Base-by-base conservation (phyloP, 306 rosid genomes). In the Lithocarpus polystachyus region DNA sequence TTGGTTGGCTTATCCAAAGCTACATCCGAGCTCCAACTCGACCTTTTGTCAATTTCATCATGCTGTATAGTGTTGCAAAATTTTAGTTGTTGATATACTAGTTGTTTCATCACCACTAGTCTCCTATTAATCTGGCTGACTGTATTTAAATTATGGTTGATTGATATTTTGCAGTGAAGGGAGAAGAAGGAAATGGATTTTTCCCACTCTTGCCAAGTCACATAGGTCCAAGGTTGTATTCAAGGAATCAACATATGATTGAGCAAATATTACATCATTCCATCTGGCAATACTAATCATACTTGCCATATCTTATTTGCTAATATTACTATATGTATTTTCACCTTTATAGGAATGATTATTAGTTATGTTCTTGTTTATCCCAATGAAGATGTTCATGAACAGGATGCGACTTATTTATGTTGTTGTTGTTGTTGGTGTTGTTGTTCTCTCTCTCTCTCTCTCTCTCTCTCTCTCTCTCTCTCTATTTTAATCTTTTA, bases 131-230 rank as follows among this genome's bases (percentile, higher is more conserved):
- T 78, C 29, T 77, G 72, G 64, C 73, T 53, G 62, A 31, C 73
- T 67, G 33, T 75, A 68, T 70, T 29, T 73, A 86, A 77, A 87
- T 77, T 81, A 75, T 73, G 69, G 57, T 52, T 83, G 33, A 45
- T 68, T 79, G 75, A 64, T 80, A 62, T 68, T 40, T 81, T 89
- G 84, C 90, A 94, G 99, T 88, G 97, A 94, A 89, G 99, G 97
- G 88, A 92, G 93, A 84, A 88, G 97, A 82, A 91, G 97, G 82
- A 88, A 88, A 81, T 92, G 99, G 99, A 86, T 89, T 64, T 94
- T 94, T 81, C 97, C 99, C 71, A 83, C 88, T 33, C 90, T 94
- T n/a, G 82, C 85, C 53, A 91, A 81, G 68, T 75, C 86, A 81
- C 69, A 20, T 69, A 40, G 67, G 68, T 77, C 76, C 57, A 77